A percentile compares a stretch with the other conserved stretches of the same genome.
Evolutionary conservation across 345 rosid genomes (phyloP).

Genomic region (Populus ilicifolia): DNA sequence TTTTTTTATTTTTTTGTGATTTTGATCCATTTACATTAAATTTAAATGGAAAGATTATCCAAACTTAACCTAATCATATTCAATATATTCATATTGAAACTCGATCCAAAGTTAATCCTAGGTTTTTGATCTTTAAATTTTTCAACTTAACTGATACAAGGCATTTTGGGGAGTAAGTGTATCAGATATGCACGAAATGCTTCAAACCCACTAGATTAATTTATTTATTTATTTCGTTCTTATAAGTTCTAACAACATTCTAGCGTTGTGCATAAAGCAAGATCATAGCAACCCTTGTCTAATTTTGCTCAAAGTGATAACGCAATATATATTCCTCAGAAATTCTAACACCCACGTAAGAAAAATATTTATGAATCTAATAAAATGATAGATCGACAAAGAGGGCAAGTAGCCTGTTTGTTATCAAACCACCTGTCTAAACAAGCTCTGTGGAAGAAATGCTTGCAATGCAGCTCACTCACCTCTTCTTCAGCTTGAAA

Average conservation of each 20-base stretch:
- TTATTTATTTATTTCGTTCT: no score
- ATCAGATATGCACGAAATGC: not conserved
- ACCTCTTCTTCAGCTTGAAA: slow-evolving; percentile 76
- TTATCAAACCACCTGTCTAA: slow-evolving; percentile 70
- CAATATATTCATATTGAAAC: no score
- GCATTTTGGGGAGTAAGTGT: no score
- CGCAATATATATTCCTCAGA: not conserved
- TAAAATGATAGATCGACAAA: slow-evolving; percentile 63
- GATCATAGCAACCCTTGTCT: not conserved
- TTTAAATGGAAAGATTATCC: no score
- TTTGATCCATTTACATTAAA: no score
- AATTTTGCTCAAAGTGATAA: not conserved
- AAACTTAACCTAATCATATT: no score
- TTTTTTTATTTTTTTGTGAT: no score
- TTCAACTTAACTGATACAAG: no score
- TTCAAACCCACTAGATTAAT: not conserved
- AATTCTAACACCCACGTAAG: not conserved
- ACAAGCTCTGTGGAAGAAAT: slow-evolving; percentile 74
- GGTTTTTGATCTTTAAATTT: no score
- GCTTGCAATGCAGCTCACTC: slow-evolving; percentile 80
- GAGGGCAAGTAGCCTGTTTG: slow-evolving; percentile 61
- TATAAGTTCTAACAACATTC: not conserved
- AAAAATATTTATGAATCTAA: not conserved
- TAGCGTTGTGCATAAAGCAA: not conserved
- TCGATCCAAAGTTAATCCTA: no score